A percentile compares a stretch with the other conserved stretches of the same genome.
phyloP scores from a whole-genome alignment of 345 rosid species.

The Citrus sp. region DNA sequence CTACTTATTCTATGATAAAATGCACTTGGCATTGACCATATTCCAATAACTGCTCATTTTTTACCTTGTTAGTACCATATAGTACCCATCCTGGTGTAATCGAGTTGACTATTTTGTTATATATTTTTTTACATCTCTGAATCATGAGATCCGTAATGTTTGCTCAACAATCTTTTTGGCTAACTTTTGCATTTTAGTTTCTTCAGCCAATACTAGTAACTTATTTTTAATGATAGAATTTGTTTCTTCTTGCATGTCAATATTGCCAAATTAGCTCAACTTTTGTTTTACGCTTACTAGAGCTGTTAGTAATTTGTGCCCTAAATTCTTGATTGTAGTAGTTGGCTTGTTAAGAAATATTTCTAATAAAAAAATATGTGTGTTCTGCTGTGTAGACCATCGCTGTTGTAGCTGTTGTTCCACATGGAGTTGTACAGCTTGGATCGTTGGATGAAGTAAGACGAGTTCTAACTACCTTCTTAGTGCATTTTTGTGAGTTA shows the following conservation, averaged over 20 bases:
- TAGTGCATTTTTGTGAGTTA: slow-evolving; percentile 9
- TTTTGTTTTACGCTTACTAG: background rate
- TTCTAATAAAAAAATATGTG: background rate
- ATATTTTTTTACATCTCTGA: background rate
- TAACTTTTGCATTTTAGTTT: background rate
- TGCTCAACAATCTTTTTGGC: background rate
- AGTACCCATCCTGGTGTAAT: background rate
- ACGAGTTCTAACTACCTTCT: slow-evolving; percentile 9
- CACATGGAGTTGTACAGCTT: slow-evolving; percentile 86
- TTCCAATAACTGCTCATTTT: background rate
- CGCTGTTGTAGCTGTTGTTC: slow-evolving; percentile 67
- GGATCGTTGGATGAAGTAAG: slow-evolving; percentile 80
- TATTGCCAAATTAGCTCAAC: background rate
- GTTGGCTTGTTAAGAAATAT: background rate
- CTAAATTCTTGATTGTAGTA: background rate
- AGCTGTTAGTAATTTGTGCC: background rate
- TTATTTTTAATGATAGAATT: background rate
- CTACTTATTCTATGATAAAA: background rate
- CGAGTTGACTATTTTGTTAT: background rate
- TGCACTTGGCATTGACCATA: background rate
- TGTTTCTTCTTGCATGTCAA: background rate
- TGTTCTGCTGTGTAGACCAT: slow-evolving; percentile 53
- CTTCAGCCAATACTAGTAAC: background rate
- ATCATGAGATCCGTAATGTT: background rate
- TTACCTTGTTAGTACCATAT: background rate